phyloP scores from a whole-genome alignment of 768 basidiomycete genomes.

The Rhodosporidiobolus sp. region DNA sequence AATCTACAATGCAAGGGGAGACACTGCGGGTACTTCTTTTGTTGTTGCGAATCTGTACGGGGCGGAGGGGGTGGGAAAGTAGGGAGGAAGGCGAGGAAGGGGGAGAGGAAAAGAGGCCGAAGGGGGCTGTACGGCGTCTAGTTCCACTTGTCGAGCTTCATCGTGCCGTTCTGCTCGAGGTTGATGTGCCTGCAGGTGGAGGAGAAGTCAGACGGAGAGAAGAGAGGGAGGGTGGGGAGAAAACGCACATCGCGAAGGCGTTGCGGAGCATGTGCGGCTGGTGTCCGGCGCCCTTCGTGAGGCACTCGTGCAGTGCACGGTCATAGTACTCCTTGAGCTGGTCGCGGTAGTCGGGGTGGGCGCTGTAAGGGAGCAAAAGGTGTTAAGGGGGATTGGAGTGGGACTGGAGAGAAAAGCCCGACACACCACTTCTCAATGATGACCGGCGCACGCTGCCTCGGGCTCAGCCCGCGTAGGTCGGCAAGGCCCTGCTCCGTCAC shows the following conservation, averaged over 20 bases:
- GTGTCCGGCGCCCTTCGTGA: slow-evolving; percentile 41
- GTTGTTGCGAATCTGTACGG: too few species aligned
- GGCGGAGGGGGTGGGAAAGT: too few species aligned
- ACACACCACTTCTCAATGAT: slow-evolving; percentile 39
- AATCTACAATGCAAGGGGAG: too few species aligned
- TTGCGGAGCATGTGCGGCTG: slow-evolving; percentile 45
- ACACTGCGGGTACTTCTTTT: too few species aligned
- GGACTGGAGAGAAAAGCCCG: not conserved
- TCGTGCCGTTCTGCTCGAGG: slow-evolving; percentile 44
- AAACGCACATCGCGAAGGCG: slow-evolving; percentile 43
- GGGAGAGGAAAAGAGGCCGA: not conserved
- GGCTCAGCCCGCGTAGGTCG: slow-evolving; percentile 44
- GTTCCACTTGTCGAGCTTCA: slow-evolving; percentile 45
- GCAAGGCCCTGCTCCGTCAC: slow-evolving; percentile 48
- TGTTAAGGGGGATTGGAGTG: not conserved
- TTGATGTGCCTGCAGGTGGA: slow-evolving; percentile 17
- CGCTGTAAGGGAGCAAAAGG: slow-evolving; percentile 6
- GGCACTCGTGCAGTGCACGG: slow-evolving; percentile 43
- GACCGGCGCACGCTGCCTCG: slow-evolving; percentile 44
- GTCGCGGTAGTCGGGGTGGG: slow-evolving; percentile 45
- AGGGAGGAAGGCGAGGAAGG: not conserved
- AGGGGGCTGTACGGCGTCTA: not conserved
- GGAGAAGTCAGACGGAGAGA: too few species aligned
- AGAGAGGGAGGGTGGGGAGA: not conserved
- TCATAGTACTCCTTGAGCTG: slow-evolving; percentile 45